Conservation (phyloP, 345 rosid genomes). For the Microcos paniculata region DNA sequence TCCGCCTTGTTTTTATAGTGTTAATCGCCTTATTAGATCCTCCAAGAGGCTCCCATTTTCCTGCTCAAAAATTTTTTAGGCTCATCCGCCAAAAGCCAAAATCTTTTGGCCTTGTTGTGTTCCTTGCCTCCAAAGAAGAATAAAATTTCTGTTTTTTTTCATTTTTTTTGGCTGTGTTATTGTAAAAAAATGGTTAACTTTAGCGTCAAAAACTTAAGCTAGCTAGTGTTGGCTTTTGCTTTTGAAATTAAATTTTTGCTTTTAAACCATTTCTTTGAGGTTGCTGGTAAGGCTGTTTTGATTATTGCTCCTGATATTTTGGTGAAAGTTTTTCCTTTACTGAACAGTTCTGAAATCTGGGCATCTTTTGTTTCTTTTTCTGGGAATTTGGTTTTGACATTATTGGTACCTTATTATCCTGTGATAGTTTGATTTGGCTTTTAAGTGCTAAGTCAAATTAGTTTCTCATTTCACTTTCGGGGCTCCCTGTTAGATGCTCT, state of each 20-base stretch:
- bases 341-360: slow-evolving; percentile 28
- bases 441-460: slow-evolving; percentile 8
- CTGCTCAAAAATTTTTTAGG: slow-evolving; percentile 35
- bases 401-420: slow-evolving; percentile 6
- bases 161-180: slow-evolving; percentile 7
- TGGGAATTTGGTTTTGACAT: slow-evolving; percentile 11
- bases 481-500: slow-evolving; percentile 6
- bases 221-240: background rate
- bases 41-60: slow-evolving; percentile 16
- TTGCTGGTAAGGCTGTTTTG: slow-evolving; percentile 7
- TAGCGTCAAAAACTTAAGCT: background rate
- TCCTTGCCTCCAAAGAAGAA: slow-evolving; percentile 1
- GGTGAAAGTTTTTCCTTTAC: slow-evolving; percentile 3
- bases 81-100: slow-evolving; percentile 23
- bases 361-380: slow-evolving; percentile 13
- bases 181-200: slow-evolving; percentile 13
- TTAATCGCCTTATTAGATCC: slow-evolving; percentile 32
- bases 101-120: slow-evolving; percentile 23
- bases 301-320: slow-evolving; percentile 16
- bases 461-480: background rate
- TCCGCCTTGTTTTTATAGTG: slow-evolving; percentile 14
- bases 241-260: background rate
- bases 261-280: slow-evolving; percentile 11
- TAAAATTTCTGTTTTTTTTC: background rate
- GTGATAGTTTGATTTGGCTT: slow-evolving; percentile 31